phyloP scores from a whole-genome alignment of 768 basidiomycete species.

The Lentinula sp. region DNA sequence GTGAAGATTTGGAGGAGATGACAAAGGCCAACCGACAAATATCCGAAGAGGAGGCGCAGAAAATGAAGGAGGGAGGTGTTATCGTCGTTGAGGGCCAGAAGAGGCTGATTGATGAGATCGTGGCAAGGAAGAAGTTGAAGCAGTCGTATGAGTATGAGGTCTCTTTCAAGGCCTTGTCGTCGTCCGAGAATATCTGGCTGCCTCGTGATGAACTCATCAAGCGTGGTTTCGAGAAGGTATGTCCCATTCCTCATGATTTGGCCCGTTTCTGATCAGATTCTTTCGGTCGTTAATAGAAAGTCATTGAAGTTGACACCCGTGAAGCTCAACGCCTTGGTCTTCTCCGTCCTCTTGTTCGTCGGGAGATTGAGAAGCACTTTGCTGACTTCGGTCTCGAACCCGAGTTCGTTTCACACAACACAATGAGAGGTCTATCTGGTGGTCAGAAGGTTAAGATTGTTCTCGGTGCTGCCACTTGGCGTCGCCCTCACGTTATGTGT shows the following conservation, averaged over 20 bases:
- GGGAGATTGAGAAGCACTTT: conserved; percentile 99
- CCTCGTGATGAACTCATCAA: conserved; percentile 95
- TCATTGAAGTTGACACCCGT: conserved; percentile 94
- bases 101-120: conserved; percentile 89
- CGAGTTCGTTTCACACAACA: conserved; percentile 99
- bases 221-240: conserved; percentile 93
- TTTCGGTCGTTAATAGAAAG: conserved; percentile 51
- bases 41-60: conserved; percentile 79
- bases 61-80: conserved; percentile 93
- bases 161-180: conserved; percentile 90
- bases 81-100: conserved; percentile 92
- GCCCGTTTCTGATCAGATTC: conserved; percentile 7
- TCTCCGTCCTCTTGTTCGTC: conserved; percentile 93
- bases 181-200: conserved; percentile 98
- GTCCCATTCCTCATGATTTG: conserved; percentile 7
- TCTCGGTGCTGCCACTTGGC: conserved; percentile 97
- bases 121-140: conserved; percentile 93
- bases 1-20: conserved; percentile 97
- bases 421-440: conserved; percentile 97
- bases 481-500: conserved; percentile 95
- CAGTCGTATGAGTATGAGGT: conserved; percentile 99
- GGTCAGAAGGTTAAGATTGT: conserved; percentile 99
- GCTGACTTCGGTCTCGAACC: conserved; percentile 98
- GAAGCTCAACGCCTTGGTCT: conserved; percentile 96
- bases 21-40: conserved; percentile 86